A percentile compares a stretch with the other conserved stretches of the same genome.
Evolutionary conservation across 225 moss, liverwort and hornwort genomes (phyloP).

Genomic region (Bryoerythrophyllum caledonicum): DNA sequence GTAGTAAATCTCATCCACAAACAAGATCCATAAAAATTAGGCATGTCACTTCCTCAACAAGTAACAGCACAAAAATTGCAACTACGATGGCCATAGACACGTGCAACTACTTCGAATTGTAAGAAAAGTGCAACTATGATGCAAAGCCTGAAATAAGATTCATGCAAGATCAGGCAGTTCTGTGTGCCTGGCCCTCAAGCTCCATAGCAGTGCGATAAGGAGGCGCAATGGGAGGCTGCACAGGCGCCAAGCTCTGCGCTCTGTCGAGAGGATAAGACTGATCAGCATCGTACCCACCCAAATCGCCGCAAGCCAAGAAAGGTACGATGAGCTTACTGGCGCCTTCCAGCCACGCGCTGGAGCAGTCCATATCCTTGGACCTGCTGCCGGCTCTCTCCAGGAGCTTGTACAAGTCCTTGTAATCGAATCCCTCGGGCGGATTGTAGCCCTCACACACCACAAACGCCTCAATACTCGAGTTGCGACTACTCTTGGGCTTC

Average conservation of each 20-base stretch:
- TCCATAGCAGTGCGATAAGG: slow-evolving; percentile 89
- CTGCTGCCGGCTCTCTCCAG: slow-evolving; percentile 74
- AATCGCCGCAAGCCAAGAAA: slow-evolving; percentile 94
- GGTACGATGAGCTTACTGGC: slow-evolving; percentile 86
- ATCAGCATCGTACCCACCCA: slow-evolving; percentile 93
- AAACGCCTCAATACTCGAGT: slow-evolving; percentile 98
- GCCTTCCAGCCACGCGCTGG: slow-evolving; percentile 93
- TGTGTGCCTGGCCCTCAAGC: slow-evolving; percentile 59
- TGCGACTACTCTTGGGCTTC: slow-evolving; percentile 96
- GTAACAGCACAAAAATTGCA: neutral
- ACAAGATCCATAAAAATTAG: neutral
- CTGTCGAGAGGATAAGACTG: slow-evolving; percentile 76
- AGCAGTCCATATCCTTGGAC: slow-evolving; percentile 71
- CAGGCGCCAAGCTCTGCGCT: slow-evolving; percentile 65
- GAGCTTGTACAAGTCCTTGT: slow-evolving; percentile 70
- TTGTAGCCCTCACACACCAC: slow-evolving; percentile 93
- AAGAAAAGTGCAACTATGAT: too few relatives aligned
- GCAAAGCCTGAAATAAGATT: too few relatives aligned
- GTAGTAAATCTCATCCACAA: neutral
- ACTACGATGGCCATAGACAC: too few relatives aligned
- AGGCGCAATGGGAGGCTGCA: slow-evolving; percentile 95
- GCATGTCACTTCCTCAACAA: neutral
- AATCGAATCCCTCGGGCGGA: slow-evolving; percentile 79
- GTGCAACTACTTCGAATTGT: too few relatives aligned
- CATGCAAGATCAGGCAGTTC: slow-evolving; percentile 27